These are phyloP conservation scores for Boletus vermiculosoides DNA, from an alignment of 768 basidiomycete genomes.

Conservation along the genomic window DNA sequence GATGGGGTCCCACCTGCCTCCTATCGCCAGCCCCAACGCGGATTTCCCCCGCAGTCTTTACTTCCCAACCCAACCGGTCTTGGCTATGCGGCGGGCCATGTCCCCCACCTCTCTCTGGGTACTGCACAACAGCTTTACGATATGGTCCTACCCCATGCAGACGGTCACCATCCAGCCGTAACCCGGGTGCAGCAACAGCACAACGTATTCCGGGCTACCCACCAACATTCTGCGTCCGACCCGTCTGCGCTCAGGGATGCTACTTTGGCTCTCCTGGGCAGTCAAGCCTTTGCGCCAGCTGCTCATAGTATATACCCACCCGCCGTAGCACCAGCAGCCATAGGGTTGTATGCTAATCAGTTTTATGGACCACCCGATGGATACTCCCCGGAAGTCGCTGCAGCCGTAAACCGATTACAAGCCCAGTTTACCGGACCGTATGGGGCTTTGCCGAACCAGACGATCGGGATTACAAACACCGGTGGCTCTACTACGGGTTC, in stretches of 20 bases:
- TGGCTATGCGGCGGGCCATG: conserved; percentile 52
- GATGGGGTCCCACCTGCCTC: conserved; percentile 46
- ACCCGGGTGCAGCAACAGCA: conserved; percentile 79
- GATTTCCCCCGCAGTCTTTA: conserved; percentile 54
- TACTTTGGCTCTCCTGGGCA: conserved; percentile 60
- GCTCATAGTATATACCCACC: conserved; percentile 56
- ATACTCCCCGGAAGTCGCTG: conserved; percentile 53
- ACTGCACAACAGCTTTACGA: conserved; percentile 78
- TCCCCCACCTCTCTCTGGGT: conserved; percentile 68
- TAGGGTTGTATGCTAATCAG: conserved; percentile 68
- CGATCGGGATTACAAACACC: conserved; percentile 43
- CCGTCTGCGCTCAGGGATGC: conserved; percentile 75
- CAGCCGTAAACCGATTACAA: conserved; percentile 63
- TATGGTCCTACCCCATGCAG: conserved; percentile 59
- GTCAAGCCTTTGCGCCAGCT: conserved; percentile 48
- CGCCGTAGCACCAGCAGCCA: conserved; percentile 40
- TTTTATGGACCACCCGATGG: conserved; percentile 64
- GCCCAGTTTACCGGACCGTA: conserved; percentile 55
- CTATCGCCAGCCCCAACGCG: conserved; percentile 65
- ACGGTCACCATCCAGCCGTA: conserved; percentile 62
- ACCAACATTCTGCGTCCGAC: conserved; percentile 84
- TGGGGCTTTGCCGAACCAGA: conserved; percentile 45
- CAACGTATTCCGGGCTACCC: conserved; percentile 66
- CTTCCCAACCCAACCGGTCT: conserved; percentile 54
- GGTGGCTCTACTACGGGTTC: conserved; percentile 29